A percentile compares a stretch with the other conserved stretches of the same genome.
phyloP scores from a whole-genome alignment of 2,329 filamentous ascomycete species.

The Xylariaceae sp. region DNA sequence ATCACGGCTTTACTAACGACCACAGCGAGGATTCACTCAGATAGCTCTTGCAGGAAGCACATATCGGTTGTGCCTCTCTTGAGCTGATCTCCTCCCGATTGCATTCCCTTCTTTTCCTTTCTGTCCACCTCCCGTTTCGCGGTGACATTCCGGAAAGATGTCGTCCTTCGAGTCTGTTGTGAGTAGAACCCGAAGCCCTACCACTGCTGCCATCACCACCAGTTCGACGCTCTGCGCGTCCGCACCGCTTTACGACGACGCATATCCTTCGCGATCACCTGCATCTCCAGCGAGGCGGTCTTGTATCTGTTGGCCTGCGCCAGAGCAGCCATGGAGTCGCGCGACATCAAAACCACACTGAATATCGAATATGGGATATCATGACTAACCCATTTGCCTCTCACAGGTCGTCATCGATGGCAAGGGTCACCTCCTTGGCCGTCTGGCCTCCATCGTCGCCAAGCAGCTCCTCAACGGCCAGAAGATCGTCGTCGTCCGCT shows the following conservation, averaged over 20 bases:
- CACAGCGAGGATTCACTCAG: conserved; percentile 26
- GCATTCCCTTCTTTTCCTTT: conserved; percentile 23
- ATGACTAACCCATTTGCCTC: conserved; percentile 31
- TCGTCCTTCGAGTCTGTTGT: conserved; percentile 68
- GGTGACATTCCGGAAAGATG: conserved; percentile 50
- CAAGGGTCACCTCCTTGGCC: conserved; percentile 99
- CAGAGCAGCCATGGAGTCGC: too few species aligned
- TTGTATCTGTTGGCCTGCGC: too few species aligned
- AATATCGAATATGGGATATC: conserved; percentile 7
- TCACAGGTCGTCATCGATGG: conserved; percentile 95
- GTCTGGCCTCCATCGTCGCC: conserved; percentile 94
- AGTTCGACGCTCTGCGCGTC: too few species aligned
- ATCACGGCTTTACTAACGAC: conserved; percentile 29
- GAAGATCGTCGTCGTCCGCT: conserved; percentile 99
- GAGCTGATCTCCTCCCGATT: conserved; percentile 22
- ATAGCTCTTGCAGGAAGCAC: conserved; percentile 26
- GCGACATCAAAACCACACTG: too few species aligned
- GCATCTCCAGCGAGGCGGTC: too few species aligned
- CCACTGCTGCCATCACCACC: not conserved
- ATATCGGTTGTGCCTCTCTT: conserved; percentile 24
- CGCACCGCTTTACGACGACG: too few species aligned
- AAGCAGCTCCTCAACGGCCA: conserved; percentile 99
- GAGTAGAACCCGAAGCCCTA: conserved; percentile 39
- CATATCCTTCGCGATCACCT: too few species aligned
- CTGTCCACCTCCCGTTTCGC: conserved; percentile 20